Evolutionary conservation across 2,329 filamentous ascomycete species (phyloP).

Genomic region (Thelonectria olida): DNA sequence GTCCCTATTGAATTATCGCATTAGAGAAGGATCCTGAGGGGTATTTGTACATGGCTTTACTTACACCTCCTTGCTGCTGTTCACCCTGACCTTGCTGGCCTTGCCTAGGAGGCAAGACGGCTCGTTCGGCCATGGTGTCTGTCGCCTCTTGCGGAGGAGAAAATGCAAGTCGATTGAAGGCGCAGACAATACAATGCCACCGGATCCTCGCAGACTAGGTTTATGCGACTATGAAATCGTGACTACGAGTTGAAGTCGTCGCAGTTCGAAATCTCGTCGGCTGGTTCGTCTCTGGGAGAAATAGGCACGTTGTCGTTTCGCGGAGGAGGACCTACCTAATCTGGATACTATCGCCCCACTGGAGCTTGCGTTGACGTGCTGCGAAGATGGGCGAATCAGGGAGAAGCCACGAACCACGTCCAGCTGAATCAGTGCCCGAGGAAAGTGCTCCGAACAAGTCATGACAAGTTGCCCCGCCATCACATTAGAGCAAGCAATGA

Average conservation of each 20-base stretch:
- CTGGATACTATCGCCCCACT: background rate
- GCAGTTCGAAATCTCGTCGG: constrained; percentile 12
- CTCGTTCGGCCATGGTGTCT: constrained; percentile 40
- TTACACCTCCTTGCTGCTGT: constrained; percentile 40
- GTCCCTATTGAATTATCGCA: constrained; percentile 35
- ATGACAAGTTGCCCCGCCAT: background rate
- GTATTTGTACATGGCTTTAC: constrained; percentile 25
- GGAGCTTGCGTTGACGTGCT: constrained; percentile 20
- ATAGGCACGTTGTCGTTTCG: constrained; percentile 8
- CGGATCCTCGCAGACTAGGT: background rate
- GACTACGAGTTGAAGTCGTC: constrained; percentile 5
- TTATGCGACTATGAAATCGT: constrained; percentile 4
- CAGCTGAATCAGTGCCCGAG: background rate
- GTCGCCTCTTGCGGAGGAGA: constrained; percentile 14
- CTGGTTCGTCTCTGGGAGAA: constrained; percentile 10
- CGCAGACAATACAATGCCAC: background rate
- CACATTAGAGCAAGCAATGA: too few relatives aligned
- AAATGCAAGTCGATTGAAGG: background rate
- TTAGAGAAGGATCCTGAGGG: constrained; percentile 18
- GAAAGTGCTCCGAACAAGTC: too few relatives aligned
- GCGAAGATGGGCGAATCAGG: constrained; percentile 12
- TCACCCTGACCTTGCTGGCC: constrained; percentile 33
- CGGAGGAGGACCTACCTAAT: constrained; percentile 17
- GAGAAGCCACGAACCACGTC: constrained; percentile 4
- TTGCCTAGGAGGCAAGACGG: constrained; percentile 35